Evolutionary conservation across 2,329 filamentous ascomycete species (phyloP), one percentile per base, ranked within the genome.

Genomic region (Aaosphaeria arxii): DNA sequence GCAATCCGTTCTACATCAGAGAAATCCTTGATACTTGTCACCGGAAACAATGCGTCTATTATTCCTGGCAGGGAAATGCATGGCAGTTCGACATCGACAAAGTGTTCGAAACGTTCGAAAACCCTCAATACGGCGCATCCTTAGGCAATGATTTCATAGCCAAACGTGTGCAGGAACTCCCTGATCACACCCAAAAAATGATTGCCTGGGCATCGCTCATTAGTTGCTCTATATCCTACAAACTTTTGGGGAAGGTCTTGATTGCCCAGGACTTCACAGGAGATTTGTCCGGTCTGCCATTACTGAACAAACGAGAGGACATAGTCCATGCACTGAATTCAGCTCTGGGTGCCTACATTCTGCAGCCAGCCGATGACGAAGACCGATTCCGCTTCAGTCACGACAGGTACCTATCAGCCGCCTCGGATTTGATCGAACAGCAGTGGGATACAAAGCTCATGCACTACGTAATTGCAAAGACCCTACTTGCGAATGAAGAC

Each of bases 21-120:
- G 89, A 96, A 71, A 95, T 96, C 81, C 80, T 96, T 4, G 89
- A 89, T 62, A 86, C 87, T 3, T 95, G 89, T 65, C 86, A 95
- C 66, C 84, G 89, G 38, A 94, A 89, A 63, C 86, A 86, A 56
- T 95, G 89, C 66, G 87, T 96, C 43, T 95, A 86, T 82, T 96
- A 95, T 69, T 90, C 91, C 52, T 96, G 94, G 78, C 85, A 84
- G 57, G 83, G 87, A 54, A 88, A 85, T 42, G 79, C 81, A 41
- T 97, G 92, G 92, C 80, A 87, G 40, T 96, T 86, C 64, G 87
- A 95, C 62, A 74, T 96, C 7, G 91, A 96, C 68, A 84, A 82
- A 54, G 83, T 96, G 1, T 96, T 96, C 62, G 84, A 87, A 42
- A 85, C 95, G 54, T 95, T 96, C 60, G 82, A 87, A 58, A 84